Percentiles rank a stretch among this genome's conserved stretches.
Conservation (phyloP, 1,139 yeast species). For the Suhomyces coccinellae region DNA sequence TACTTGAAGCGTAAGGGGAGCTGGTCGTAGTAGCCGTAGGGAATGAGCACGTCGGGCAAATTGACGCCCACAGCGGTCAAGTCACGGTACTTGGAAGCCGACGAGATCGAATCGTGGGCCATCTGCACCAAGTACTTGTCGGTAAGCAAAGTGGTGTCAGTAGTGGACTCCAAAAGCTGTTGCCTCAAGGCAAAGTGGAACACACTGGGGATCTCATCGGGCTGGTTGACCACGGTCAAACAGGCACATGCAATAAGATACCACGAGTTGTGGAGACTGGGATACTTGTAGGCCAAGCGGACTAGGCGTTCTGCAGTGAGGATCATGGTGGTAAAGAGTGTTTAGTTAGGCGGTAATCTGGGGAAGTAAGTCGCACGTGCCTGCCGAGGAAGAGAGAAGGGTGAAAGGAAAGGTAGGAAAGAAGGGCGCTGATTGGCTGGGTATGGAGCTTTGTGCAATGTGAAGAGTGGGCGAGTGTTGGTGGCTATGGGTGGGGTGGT, state of each 20-base stretch:
- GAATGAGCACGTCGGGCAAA: constrained; percentile 46
- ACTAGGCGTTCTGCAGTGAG: constrained; percentile 65
- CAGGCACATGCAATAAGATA: constrained; percentile 79
- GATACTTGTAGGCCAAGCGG: constrained; percentile 55
- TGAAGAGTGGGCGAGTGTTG: not conserved
- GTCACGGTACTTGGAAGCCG: constrained; percentile 41
- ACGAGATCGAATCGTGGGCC: constrained; percentile 44
- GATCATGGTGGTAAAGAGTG: constrained; percentile 10
- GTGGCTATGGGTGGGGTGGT: no score
- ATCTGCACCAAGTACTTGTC: constrained; percentile 31
- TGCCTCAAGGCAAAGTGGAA: constrained; percentile 72
- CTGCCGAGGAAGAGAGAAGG: not conserved
- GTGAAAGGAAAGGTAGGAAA: not conserved
- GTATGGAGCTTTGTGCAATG: not conserved
- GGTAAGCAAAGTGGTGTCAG: constrained; percentile 31
- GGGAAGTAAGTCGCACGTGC: constrained; percentile 2
- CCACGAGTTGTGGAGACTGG: constrained; percentile 56
- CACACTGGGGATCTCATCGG: constrained; percentile 74
- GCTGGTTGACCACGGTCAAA: constrained; percentile 76
- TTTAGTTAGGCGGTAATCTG: not conserved
- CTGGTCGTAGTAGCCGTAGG: constrained; percentile 40
- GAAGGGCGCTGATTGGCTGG: not conserved
- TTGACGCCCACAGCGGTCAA: constrained; percentile 45
- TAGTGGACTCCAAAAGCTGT: constrained; percentile 38
- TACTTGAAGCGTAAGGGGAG: constrained; percentile 43